Base-by-base conservation (phyloP, 192 early-diverging fungal species). In the Coemansia sp. region DNA sequence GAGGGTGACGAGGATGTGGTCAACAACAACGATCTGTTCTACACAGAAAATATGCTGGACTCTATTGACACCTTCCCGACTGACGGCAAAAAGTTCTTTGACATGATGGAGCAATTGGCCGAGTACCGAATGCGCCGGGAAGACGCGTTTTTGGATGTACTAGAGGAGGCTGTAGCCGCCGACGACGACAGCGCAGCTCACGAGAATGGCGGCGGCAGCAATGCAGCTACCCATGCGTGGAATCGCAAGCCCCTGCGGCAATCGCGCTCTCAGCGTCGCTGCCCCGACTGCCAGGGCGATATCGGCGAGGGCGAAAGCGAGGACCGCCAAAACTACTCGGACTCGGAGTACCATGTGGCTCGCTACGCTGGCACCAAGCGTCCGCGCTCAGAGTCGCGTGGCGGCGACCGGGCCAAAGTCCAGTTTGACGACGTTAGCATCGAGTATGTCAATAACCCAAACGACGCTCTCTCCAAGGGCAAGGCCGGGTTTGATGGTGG, bases 61-160 rank as follows among this genome's bases (percentile, higher is more conserved):
- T 63, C 67, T 10, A 74, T 71, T 21, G 78, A 76, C 36, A 60
- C 73, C 1, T 81, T 75, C 50, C 78, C 78, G 48, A 94, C 94
- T 38, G 94, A 98, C 72, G 93, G 95, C 24, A 90, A 89, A 70
- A 96, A 95, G 78, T 96, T 98, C 69, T 84, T 98, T 45, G 94
- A 98, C 66, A 89, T 96, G 83, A 96, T 98, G 95, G 95, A 96
- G 74, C 89, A 90, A 20, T 79, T 98, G 14, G 94, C 95, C 14
- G 93, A 95, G 67, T 87, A 91, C 50, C 91, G 92, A 48, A 91
- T 96, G 76, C 90, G 92, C 36, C 87, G 89, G 18, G 88, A 89
- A 58, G 91, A 91, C 57, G 86, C 85, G 51, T 37, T 79, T 61
- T 35, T 67, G 35, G 53, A 77, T 58, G 60, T 23, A 1, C 51